A percentile compares a stretch with the other conserved stretches of the same genome.
phyloP scores from a whole-genome alignment of 768 basidiomycete species.

The Suillus hirtellus region DNA sequence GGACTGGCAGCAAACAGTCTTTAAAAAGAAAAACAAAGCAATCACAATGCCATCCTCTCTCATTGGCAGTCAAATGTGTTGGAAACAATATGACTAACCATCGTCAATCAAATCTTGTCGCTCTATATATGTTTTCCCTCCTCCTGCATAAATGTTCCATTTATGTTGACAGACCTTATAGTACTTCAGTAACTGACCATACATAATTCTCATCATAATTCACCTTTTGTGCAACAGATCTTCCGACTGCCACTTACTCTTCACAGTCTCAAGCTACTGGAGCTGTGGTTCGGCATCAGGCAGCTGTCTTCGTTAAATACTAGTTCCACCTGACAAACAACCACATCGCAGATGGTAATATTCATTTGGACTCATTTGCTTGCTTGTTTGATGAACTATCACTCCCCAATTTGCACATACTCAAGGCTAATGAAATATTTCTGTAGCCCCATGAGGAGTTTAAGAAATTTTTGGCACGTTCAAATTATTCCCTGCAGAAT shows the following conservation, averaged over 20 bases:
- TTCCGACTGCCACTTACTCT: neutral
- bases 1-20: neutral
- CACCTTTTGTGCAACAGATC: neutral
- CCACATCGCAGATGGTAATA: neutral
- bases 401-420: neutral
- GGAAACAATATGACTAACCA: neutral
- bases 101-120: neutral
- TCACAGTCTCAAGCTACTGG: neutral
- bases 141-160: too few species aligned
- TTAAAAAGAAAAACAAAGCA: neutral
- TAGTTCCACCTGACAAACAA: neutral
- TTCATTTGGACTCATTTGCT: neutral
- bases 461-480: neutral
- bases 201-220: neutral
- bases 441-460: neutral
- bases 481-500: neutral
- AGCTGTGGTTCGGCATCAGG: neutral
- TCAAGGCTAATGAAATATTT: neutral
- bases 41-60: neutral
- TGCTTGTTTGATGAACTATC: neutral
- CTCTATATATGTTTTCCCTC: neutral
- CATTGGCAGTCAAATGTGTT: neutral
- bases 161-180: neutral
- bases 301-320: neutral
- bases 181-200: neutral